A percentile compares a stretch with the other conserved stretches of the same genome.
These are phyloP conservation scores for Eutypa lata DNA, from an alignment of 2,329 filamentous ascomycete genomes.

Conservation along the genomic window DNA sequence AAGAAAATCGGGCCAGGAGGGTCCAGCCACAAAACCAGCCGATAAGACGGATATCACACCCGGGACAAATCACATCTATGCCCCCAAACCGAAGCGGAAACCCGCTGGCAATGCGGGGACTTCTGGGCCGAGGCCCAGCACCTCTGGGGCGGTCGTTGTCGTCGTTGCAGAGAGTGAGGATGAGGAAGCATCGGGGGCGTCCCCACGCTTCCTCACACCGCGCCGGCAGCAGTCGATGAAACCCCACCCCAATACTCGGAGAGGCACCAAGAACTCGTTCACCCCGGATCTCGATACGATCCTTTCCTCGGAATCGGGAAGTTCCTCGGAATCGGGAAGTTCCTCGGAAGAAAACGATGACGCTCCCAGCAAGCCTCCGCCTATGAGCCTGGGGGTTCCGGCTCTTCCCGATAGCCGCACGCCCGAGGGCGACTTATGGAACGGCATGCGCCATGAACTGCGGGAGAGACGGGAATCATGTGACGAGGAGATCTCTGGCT, in stretches of 20 bases:
- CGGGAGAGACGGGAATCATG: slow-evolving; percentile 61
- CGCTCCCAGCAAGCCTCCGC: slow-evolving; percentile 5
- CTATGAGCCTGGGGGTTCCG: slow-evolving; percentile 17
- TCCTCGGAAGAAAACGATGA: slow-evolving; percentile 29
- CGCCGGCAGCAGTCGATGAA: slow-evolving; percentile 38
- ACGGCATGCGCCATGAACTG: slow-evolving; percentile 35
- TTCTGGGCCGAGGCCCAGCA: slow-evolving; percentile 9
- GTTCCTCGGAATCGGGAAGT: slow-evolving; percentile 36
- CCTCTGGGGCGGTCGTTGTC: slow-evolving; percentile 16
- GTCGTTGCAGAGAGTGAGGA: slow-evolving; percentile 23
- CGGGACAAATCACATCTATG: slow-evolving; percentile 60
- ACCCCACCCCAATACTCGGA: slow-evolving; percentile 37
- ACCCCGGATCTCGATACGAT: slow-evolving; percentile 40
- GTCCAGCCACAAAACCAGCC: slow-evolving; percentile 58
- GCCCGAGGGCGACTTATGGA: slow-evolving; percentile 24
- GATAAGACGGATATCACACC: slow-evolving; percentile 72
- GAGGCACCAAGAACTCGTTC: slow-evolving; percentile 37
- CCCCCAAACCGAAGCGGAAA: slow-evolving; percentile 39
- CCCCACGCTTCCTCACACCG: slow-evolving; percentile 34
- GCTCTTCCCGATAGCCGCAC: slow-evolving; percentile 27
- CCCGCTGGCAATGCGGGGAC: slow-evolving; percentile 7
- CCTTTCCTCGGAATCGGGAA: slow-evolving; percentile 40
- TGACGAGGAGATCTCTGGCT: slow-evolving; percentile 72
- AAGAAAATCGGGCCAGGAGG: slow-evolving; percentile 62
- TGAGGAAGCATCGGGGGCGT: slow-evolving; percentile 19